These are phyloP conservation scores for Bathelium albidoporum DNA, from an alignment of 495 filamentous ascomycete species.

Conservation along the genomic window DNA sequence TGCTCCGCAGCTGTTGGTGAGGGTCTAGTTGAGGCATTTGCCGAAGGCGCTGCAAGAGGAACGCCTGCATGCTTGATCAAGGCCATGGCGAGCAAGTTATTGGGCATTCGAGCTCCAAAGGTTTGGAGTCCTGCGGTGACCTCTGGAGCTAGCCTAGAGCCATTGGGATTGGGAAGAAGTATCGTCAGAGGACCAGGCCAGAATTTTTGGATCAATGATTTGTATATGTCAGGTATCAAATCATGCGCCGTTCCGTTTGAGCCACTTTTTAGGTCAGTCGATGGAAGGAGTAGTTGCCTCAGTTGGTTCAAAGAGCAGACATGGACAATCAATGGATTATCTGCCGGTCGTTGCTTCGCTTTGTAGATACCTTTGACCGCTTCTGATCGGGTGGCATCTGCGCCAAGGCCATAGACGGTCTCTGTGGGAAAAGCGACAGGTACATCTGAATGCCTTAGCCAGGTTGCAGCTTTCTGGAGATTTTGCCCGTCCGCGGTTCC, in stretches of 20 bases:
- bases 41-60: constrained; percentile 87
- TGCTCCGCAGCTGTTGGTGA: constrained; percentile 84
- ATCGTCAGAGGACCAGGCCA: constrained; percentile 96
- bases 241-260: constrained; percentile 15
- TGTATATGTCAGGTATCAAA: constrained; percentile 71
- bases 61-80: constrained; percentile 66
- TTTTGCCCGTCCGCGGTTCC: constrained; percentile 14
- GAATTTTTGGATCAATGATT: constrained; percentile 66
- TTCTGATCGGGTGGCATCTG: constrained; percentile 73
- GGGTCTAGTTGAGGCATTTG: constrained; percentile 86
- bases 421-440: constrained; percentile 96
- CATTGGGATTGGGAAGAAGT: constrained; percentile 64
- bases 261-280: not conserved
- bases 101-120: constrained; percentile 86
- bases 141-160: constrained; percentile 65
- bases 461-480: constrained; percentile 45
- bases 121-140: constrained; percentile 75
- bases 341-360: constrained; percentile 79
- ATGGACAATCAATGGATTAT: constrained; percentile 95
- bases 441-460: constrained; percentile 50
- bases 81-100: constrained; percentile 68
- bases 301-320: constrained; percentile 75
- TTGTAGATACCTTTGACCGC: constrained; percentile 89
- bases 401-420: constrained; percentile 93
- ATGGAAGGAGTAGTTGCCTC: constrained; percentile 45